A percentile compares a stretch with the other conserved stretches of the same genome.
Evolutionary conservation across 768 basidiomycete genomes (phyloP).

Genomic region (Rhizopogon rudus): DNA sequence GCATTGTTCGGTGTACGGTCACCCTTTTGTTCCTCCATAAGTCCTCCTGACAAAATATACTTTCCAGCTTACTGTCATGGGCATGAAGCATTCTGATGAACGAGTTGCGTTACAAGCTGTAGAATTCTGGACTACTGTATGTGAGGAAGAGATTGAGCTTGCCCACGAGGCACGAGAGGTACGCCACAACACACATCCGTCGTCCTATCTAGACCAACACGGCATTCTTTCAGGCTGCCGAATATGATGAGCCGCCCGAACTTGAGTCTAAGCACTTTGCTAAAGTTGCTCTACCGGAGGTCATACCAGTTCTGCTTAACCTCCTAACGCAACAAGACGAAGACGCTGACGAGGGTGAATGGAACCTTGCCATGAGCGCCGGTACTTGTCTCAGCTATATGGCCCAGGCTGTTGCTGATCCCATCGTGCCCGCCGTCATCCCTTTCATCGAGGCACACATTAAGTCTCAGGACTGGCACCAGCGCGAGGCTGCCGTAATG

Average conservation of each 20-base stretch:
- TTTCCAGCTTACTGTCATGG: slow-evolving; percentile 85
- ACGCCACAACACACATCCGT: slow-evolving; percentile 11
- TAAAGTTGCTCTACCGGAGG: slow-evolving; percentile 91
- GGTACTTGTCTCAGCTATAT: slow-evolving; percentile 87
- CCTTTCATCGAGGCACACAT: slow-evolving; percentile 98
- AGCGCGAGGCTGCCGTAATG: slow-evolving; percentile 97
- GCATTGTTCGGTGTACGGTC: slow-evolving; percentile 87
- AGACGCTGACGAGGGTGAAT: slow-evolving; percentile 97
- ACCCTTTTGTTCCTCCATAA: slow-evolving; percentile 2
- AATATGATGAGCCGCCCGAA: slow-evolving; percentile 85
- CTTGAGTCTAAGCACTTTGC: slow-evolving; percentile 88
- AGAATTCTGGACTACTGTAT: slow-evolving; percentile 99
- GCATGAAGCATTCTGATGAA: slow-evolving; percentile 93
- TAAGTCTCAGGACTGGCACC: slow-evolving; percentile 87
- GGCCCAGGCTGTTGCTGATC: slow-evolving; percentile 86
- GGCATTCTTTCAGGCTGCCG: slow-evolving; percentile 56
- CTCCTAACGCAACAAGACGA: slow-evolving; percentile 93
- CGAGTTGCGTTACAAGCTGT: slow-evolving; percentile 92
- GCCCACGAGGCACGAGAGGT: slow-evolving; percentile 91
- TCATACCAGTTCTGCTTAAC: slow-evolving; percentile 85
- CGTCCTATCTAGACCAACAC: slow-evolving; percentile 2
- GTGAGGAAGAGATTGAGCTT: slow-evolving; percentile 94
- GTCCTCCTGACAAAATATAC: slow-evolving; percentile 10
- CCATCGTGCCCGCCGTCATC: slow-evolving; percentile 88
- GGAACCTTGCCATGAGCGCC: slow-evolving; percentile 98